Evolutionary conservation across 164 flowering plant genomes (phyloP).

Genomic region (Macadamia integrifolia): DNA sequence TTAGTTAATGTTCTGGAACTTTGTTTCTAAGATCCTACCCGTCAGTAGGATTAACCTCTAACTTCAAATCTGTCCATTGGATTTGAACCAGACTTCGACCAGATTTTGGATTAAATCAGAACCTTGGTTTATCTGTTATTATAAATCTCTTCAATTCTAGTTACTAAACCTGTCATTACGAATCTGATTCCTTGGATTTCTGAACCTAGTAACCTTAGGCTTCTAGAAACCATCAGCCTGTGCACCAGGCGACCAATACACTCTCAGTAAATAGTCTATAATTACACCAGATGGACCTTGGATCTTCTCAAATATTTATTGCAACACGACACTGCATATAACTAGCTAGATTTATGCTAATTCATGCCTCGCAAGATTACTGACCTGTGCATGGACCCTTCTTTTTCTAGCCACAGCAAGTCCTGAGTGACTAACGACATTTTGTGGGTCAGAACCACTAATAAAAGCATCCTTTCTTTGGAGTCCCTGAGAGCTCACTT

Average conservation of each 20-base stretch:
- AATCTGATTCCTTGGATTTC: too few relatives aligned
- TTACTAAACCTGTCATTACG: too few relatives aligned
- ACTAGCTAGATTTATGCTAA: not conserved
- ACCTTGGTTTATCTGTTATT: too few relatives aligned
- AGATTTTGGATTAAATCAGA: too few relatives aligned
- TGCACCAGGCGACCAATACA: not conserved
- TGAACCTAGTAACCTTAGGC: too few relatives aligned
- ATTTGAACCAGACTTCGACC: too few relatives aligned
- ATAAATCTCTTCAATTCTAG: too few relatives aligned
- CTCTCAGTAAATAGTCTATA: not conserved
- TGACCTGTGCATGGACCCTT: slow-evolving; percentile 76
- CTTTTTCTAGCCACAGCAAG: slow-evolving; percentile 63
- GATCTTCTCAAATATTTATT: not conserved
- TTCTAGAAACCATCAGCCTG: too few relatives aligned
- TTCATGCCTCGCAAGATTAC: slow-evolving; percentile 6
- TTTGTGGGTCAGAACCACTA: slow-evolving; percentile 60
- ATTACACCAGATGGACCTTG: not conserved
- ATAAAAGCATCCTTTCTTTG: slow-evolving; percentile 44
- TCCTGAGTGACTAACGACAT: slow-evolving; percentile 47
- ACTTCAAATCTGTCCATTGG: too few relatives aligned
- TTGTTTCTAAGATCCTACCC: too few relatives aligned
- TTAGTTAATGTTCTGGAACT: too few relatives aligned
- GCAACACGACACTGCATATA: not conserved
- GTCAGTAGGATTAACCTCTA: too few relatives aligned
- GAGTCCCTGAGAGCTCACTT: slow-evolving; percentile 38